Base-by-base conservation (phyloP, 768 basidiomycete genomes). In the Hydnum rufescens region DNA sequence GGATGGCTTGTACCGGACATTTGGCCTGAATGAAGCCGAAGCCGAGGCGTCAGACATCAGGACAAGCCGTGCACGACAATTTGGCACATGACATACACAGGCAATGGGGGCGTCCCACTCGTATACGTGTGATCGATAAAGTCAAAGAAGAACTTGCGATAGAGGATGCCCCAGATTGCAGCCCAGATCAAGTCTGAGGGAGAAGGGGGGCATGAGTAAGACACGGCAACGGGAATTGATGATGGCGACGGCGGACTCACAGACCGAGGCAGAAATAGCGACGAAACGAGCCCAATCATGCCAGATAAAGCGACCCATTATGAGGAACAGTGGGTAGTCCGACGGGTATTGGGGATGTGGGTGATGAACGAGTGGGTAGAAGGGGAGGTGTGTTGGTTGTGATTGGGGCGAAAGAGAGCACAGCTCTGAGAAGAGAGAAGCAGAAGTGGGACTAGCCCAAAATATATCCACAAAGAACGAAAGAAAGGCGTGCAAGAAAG, bases 71-170 rank as follows among this genome's bases (percentile, higher is more conserved):
- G 52, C 53, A 47, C 8, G 25, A 16, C 6, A 26, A 6, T 6
- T 47, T 26, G 25, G 13, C 28, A 6, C 13, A 47, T 8, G 32
- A 29, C 49, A 30, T 28, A 29, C 28, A 50, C 28, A 32, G 49
- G 86, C 62, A 53, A 72, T 79, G 46, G 49, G 13, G 30, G 26
- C 23, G 49, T 13, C 13, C 31, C 31, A 31, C 6, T 16, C 29
- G 49, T 50, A 26, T 47, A 50, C 6, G 16, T 32, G 49, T 50
- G 83, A 88, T 54, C 79, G n/a, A 88, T 68, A 62, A 93, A 87
- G 68, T 93, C 90, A 83, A 85, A 93, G 68, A 93, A 90, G 74
- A 87, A 93, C 68, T 93, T 93, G 65, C 87, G 83, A 68, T 77
- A 89, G 59, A 81, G 68, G 13, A 90, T 64, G 18, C 78, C 89